A percentile compares a stretch with the other conserved stretches of the same genome.
These are phyloP conservation scores for Yamadazyma laniorum DNA, from an alignment of 805 yeast genomes.

Conservation along the genomic window DNA sequence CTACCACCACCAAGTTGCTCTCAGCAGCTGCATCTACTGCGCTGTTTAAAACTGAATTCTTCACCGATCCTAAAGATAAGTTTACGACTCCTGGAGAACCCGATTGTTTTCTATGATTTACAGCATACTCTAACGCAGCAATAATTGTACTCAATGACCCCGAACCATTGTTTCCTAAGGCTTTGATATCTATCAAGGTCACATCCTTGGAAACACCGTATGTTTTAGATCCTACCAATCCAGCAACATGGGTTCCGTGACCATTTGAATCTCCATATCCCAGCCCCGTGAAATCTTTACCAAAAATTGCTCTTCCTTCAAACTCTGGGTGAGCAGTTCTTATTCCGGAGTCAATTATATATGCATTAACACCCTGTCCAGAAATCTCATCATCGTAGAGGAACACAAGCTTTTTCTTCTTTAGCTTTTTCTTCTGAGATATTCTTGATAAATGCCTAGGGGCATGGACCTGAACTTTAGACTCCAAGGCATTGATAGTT, in stretches of 20 bases:
- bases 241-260: conserved; percentile 60
- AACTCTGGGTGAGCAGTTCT: conserved; percentile 57
- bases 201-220: conserved; percentile 57
- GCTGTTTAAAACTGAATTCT: conserved; percentile 61
- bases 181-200: conserved; percentile 69
- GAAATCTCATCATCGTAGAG: conserved; percentile 43
- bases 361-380: conserved; percentile 68
- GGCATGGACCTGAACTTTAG: conserved; percentile 38
- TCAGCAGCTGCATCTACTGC: conserved; percentile 76
- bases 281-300: conserved; percentile 61
- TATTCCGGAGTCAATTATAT: conserved; percentile 85
- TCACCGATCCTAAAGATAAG: conserved; percentile 74
- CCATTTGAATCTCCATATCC: conserved; percentile 54
- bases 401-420: conserved; percentile 34
- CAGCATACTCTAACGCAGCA: conserved; percentile 65
- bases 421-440: conserved; percentile 45
- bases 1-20: conserved; percentile 69
- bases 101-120: conserved; percentile 47
- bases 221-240: conserved; percentile 48
- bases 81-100: conserved; percentile 62
- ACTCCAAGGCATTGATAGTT: conserved; percentile 53
- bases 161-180: conserved; percentile 62
- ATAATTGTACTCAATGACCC: conserved; percentile 69
- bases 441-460: conserved; percentile 70
- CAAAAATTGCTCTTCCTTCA: conserved; percentile 58